Conservation (phyloP, 139 green algal species). For the Zygnema cylindricum region DNA sequence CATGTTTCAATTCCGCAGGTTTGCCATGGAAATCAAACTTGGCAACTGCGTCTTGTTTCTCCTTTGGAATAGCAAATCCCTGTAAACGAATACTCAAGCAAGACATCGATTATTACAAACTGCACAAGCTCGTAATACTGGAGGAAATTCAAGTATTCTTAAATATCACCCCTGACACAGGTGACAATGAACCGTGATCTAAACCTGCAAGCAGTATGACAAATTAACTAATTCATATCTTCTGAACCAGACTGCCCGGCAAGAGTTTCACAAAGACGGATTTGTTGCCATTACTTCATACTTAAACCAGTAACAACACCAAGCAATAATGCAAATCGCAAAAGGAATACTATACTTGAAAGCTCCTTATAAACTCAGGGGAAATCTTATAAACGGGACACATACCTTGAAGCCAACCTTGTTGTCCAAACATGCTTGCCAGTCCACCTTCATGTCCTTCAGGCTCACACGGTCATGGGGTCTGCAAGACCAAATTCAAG, state of each 20-base stretch:
- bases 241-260: too few species aligned
- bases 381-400: too few species aligned
- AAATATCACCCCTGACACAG: not conserved
- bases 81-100: constrained; percentile 9
- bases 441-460: constrained; percentile 59
- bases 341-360: too few species aligned
- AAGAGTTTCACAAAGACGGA: too few species aligned
- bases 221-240: not conserved
- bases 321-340: too few species aligned
- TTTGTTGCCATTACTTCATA: too few species aligned
- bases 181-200: not conserved
- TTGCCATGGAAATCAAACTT: constrained; percentile 58
- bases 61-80: constrained; percentile 63
- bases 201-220: not conserved
- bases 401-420: constrained; percentile 63
- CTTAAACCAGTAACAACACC: too few species aligned
- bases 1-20: constrained; percentile 46
- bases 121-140: too few species aligned
- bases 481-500: too few species aligned
- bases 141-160: not conserved
- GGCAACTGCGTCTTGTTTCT: constrained; percentile 47
- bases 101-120: too few species aligned
- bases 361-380: too few species aligned
- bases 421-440: constrained; percentile 63
- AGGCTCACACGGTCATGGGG: constrained; percentile 60